phyloP scores from a whole-genome alignment of 2,329 filamentous ascomycete species.

The Fonsecaea pedrosoi region DNA sequence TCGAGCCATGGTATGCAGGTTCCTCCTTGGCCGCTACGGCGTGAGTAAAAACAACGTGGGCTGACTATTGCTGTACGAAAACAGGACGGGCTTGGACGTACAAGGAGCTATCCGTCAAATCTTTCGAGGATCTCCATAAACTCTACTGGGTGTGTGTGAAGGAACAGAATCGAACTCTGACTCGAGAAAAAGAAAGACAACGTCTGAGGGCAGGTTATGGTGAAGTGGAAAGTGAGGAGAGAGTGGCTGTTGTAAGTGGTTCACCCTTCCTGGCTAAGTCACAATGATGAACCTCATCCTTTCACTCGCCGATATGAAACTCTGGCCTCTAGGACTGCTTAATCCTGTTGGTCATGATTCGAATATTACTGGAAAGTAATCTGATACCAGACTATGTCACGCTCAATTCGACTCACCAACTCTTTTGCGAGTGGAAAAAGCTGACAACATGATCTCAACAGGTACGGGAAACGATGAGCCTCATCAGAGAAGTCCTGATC shows the following conservation, averaged over 20 bases:
- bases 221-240: constrained; percentile 66
- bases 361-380: constrained; percentile 35
- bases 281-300: constrained; percentile 40
- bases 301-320: constrained; percentile 46
- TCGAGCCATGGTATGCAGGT: constrained; percentile 66
- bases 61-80: constrained; percentile 11
- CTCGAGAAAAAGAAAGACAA: constrained; percentile 71
- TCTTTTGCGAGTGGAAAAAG: neutral
- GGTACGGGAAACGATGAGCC: constrained; percentile 29
- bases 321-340: constrained; percentile 39
- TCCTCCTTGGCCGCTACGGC: neutral
- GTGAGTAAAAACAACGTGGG: neutral
- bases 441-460: constrained; percentile 18
- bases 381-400: constrained; percentile 22
- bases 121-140: constrained; percentile 89
- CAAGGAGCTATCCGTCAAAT: constrained; percentile 84
- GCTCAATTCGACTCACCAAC: neutral
- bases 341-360: constrained; percentile 41
- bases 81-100: constrained; percentile 79
- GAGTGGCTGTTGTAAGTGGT: constrained; percentile 71
- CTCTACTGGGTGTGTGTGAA: constrained; percentile 95
- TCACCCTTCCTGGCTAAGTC: constrained; percentile 1
- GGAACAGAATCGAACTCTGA: constrained; percentile 89
- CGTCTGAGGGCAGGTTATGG: constrained; percentile 76
- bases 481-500: constrained; percentile 30